Conservation (phyloP, 441 rosid species). For the Biscutella laevigata region DNA sequence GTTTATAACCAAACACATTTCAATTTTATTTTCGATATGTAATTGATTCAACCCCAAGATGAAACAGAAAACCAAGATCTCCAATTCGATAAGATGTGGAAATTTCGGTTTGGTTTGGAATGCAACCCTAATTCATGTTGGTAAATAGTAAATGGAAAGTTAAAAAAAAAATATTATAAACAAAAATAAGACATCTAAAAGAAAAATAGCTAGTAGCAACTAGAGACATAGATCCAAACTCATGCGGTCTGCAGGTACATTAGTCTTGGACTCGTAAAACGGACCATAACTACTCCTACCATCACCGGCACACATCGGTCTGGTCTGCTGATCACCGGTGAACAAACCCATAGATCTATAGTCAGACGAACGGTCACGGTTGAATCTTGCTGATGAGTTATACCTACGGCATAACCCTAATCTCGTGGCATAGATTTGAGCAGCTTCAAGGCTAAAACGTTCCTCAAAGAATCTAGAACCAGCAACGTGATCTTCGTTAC, state of each 20-base stretch:
- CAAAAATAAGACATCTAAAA: neutral
- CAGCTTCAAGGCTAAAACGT: slow-evolving; percentile 13
- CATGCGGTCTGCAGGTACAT: slow-evolving; percentile 52
- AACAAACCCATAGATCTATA: slow-evolving; percentile 37
- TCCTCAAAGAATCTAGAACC: slow-evolving; percentile 16
- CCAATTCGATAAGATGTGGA: no score
- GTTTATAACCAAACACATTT: no score
- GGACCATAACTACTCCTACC: slow-evolving; percentile 31
- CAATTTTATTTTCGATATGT: no score
- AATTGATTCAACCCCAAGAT: no score
- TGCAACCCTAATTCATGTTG: no score
- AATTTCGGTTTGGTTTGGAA: no score
- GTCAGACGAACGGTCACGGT: slow-evolving; percentile 36
- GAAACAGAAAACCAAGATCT: no score
- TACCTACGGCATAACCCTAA: slow-evolving; percentile 53
- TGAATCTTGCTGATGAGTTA: slow-evolving; percentile 25
- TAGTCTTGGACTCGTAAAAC: slow-evolving; percentile 28
- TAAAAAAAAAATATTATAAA: neutral
- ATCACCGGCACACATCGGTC: slow-evolving; percentile 28
- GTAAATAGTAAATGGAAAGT: no score
- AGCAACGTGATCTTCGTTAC: slow-evolving; percentile 36
- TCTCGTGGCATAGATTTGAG: slow-evolving; percentile 55
- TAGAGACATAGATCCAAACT: slow-evolving; percentile 89
- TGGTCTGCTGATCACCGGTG: slow-evolving; percentile 34
- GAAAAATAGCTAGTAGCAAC: neutral